phyloP scores from a whole-genome alignment of 805 yeast species.

The Yarrowia deformans region DNA sequence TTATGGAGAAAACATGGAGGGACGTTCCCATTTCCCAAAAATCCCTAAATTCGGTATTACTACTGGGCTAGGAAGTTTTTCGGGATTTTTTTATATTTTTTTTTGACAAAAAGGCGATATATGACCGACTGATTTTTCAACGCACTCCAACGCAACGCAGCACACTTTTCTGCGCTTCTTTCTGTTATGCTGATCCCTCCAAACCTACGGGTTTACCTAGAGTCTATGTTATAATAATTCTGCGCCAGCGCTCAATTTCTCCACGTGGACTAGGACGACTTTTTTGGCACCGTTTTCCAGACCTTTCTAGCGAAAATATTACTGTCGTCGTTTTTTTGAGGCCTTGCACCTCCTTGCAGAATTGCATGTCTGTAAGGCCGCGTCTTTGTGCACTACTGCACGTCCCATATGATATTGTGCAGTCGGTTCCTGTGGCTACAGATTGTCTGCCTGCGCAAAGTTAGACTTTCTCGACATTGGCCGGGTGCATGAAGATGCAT shows the following conservation, averaged over 20 bases:
- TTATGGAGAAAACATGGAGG: too few species aligned
- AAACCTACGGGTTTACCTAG: constrained; percentile 22
- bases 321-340: too few species aligned
- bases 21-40: too few species aligned
- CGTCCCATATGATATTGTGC: constrained; percentile 29
- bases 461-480: constrained; percentile 24
- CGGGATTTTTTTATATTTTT: too few species aligned
- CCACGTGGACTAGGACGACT: constrained; percentile 3
- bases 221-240: constrained; percentile 10
- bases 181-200: constrained; percentile 12
- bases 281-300: too few species aligned
- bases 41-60: too few species aligned
- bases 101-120: too few species aligned
- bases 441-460: constrained; percentile 9
- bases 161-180: neutral
- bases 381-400: constrained; percentile 12
- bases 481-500: constrained; percentile 15
- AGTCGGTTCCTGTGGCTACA: constrained; percentile 36
- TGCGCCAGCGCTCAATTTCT: neutral
- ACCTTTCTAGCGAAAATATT: too few species aligned
- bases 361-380: neutral
- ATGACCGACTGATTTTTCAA: too few species aligned
- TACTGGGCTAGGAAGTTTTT: too few species aligned
- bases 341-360: neutral
- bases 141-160: too few species aligned